Evolutionary conservation across 73 alveolate species (phyloP), one percentile per base, ranked within the genome.

Genomic region (Urostyla sp.): DNA sequence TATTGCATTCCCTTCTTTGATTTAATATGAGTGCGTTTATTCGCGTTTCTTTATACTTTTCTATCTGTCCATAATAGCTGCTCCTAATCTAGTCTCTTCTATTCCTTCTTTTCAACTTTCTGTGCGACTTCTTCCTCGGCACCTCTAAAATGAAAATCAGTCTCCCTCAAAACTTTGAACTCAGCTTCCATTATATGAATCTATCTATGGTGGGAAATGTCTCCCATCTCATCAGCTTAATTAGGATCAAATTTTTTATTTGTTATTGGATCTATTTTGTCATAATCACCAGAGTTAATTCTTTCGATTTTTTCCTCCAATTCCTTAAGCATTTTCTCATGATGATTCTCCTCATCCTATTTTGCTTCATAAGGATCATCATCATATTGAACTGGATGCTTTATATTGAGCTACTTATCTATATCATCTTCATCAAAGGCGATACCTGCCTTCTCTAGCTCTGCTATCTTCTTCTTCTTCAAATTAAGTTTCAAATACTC

Each of bases 381-480:
- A 15, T 49, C 84, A 26, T 49, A 23, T 16, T 48, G 54, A 27
- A 7, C 73, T 32, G 16, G 18, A n/a, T 6, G 8, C 55, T 51
- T 24, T n/a, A 36, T 11, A 4, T 45, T 38, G 40, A 31, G 16
- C 11, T 36, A 4, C 38, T 23, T 15, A 24, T 50, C 72, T 13
- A 72, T 72, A 24, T 72, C 84, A 72, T 72, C 84, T 6, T 6
- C 46, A 45, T 72, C 38, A 51, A 49, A 72, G 27, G 27, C 40
- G 11, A 49, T n/a, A 7, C 84, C 84, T 27, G 16, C 24, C 35
- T 73, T 37, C 27, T 73, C 60, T 23, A 73, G n/a, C 10, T 24
- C 50, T 8, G 45, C 18, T 44, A 69, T 69, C 58, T 69, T 69
- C 31, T 4, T 50, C 7, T 7, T 11, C 24, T 72, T 72, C 43